Conservation (phyloP, 2,329 filamentous ascomycete species). For the Fusarium mangiferae region DNA sequence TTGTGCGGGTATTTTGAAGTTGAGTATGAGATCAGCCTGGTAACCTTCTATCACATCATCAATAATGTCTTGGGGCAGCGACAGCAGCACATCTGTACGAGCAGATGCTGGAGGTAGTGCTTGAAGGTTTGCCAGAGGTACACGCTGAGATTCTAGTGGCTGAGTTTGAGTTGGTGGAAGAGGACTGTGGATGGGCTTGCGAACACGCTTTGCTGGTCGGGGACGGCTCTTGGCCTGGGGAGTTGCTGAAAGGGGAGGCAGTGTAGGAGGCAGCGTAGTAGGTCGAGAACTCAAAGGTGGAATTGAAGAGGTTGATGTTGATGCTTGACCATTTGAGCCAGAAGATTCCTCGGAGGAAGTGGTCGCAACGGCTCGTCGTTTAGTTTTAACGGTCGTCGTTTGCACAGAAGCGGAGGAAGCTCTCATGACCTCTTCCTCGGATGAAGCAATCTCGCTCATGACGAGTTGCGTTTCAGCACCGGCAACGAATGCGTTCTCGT, state of each 20-base stretch:
- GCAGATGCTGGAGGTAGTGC: slow-evolving; percentile 59
- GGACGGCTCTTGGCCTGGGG: slow-evolving; percentile 11
- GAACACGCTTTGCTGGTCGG: slow-evolving; percentile 32
- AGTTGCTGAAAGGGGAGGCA: slow-evolving; percentile 27
- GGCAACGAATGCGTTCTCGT: slow-evolving; percentile 37
- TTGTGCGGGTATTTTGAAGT: slow-evolving; percentile 64
- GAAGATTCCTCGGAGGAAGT: slow-evolving; percentile 29
- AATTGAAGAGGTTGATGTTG: slow-evolving; percentile 18
- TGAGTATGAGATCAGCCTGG: slow-evolving; percentile 66
- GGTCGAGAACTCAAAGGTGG: slow-evolving; percentile 24
- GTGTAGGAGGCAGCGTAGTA: slow-evolving; percentile 27
- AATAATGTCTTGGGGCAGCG: slow-evolving; percentile 59
- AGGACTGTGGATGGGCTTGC: slow-evolving; percentile 45
- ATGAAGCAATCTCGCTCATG: slow-evolving; percentile 48
- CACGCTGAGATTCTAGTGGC: slow-evolving; percentile 58
- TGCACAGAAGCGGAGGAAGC: slow-evolving; percentile 8
- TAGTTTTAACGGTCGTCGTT: neutral
- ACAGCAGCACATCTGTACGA: slow-evolving; percentile 65
- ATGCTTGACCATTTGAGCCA: slow-evolving; percentile 8
- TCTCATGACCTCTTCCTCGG: slow-evolving; percentile 33
- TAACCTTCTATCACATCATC: slow-evolving; percentile 59
- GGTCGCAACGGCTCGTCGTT: neutral
- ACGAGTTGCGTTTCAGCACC: slow-evolving; percentile 51
- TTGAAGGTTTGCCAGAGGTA: slow-evolving; percentile 61
- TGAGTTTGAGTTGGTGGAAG: slow-evolving; percentile 44